Evolutionary conservation across 1,284 basidiomycete species (phyloP), one percentile per base, ranked within the genome.

Genomic region (Pseudomicrostroma phylloplanum): DNA sequence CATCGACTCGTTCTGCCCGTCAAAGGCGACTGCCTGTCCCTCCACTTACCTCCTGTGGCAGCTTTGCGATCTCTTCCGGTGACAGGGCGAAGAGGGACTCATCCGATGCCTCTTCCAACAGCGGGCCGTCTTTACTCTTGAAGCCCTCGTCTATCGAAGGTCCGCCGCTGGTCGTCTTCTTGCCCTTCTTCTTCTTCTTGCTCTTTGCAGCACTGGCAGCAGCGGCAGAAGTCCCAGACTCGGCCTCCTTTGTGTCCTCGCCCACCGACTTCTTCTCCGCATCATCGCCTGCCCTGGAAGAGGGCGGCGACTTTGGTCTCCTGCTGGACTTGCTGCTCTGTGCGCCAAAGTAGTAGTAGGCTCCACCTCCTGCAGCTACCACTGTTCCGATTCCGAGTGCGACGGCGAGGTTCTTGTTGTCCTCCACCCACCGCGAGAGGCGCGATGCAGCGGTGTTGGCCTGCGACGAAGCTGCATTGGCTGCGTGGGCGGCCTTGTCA

Each of bases 101-200:
- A 42, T 76, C 72, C 23, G 67, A 65, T 1, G 72, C 76, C 59
- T 78, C 76, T 56, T 78, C 73, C 26, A 78, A 67, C 57, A 78
- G 58, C 1, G 76, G 73, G 11, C 73, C 76, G 30, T 68, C 63
- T 57, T 11, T 26, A 39, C 66, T 65, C 19, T 59, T 61, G 19
- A 65, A 60, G 12, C 61, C 43, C 2, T 63, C 65, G 4, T 42
- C 63, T 26, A 51, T 55, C 19, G 57, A 56, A 25, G 46, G 58
- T 15, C 48, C 58, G 6, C 51, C 51, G 13, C 51, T 15, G 21
- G 51, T 26, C 13, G 21, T 25, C 36, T 64, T 63, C 61, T 70
- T 68, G n/a, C 42, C 56, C 67, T 65, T 67, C 66, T 77, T 77
- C 67, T 76, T 77, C 68, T 74, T 74, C 58, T 72, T 68, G 57